Percentiles rank a stretch among this genome's conserved stretches.
Evolutionary conservation across 2,329 filamentous ascomycete species (phyloP).

Genomic region (Arthrobotrys musiformis): DNA sequence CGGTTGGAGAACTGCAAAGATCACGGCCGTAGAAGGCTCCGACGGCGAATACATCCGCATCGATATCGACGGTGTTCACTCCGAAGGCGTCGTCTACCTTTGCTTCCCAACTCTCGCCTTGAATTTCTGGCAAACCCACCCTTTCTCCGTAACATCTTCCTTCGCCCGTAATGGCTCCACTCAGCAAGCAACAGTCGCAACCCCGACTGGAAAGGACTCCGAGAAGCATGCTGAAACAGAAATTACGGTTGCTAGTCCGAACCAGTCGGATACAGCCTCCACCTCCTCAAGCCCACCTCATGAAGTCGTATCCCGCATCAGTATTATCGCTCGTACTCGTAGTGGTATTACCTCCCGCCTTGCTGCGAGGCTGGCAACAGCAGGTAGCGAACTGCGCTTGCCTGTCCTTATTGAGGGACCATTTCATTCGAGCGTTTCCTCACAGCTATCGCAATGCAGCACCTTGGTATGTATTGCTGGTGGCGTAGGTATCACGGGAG

Average conservation of each 20-base stretch:
- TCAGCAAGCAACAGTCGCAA: background rate
- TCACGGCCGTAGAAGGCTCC: conserved; percentile 58
- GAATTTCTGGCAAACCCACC: conserved; percentile 63
- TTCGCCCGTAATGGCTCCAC: conserved; percentile 26
- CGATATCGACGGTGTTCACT: conserved; percentile 33
- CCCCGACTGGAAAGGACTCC: background rate
- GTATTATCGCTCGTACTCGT: conserved; percentile 13
- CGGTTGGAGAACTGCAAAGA: conserved; percentile 56
- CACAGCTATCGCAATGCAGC: conserved; percentile 57
- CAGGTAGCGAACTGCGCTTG: background rate
- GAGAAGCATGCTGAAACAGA: conserved; percentile 12
- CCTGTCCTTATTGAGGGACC: conserved; percentile 43
- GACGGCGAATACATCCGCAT: conserved; percentile 61
- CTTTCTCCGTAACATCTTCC: conserved; percentile 61
- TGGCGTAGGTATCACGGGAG: conserved; percentile 61
- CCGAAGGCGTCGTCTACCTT: conserved; percentile 61
- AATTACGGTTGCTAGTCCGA: background rate
- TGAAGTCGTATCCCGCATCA: background rate
- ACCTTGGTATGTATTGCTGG: conserved; percentile 61
- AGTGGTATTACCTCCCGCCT: conserved; percentile 22
- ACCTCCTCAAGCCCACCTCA: background rate
- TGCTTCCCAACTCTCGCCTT: conserved; percentile 62
- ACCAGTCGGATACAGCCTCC: conserved; percentile 4
- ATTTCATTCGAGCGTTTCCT: conserved; percentile 41
- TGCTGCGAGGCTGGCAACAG: background rate